A percentile compares a stretch with the other conserved stretches of the same genome.
phyloP scores from a whole-genome alignment of 306 rosid species.

The Prunus kanzakura region DNA sequence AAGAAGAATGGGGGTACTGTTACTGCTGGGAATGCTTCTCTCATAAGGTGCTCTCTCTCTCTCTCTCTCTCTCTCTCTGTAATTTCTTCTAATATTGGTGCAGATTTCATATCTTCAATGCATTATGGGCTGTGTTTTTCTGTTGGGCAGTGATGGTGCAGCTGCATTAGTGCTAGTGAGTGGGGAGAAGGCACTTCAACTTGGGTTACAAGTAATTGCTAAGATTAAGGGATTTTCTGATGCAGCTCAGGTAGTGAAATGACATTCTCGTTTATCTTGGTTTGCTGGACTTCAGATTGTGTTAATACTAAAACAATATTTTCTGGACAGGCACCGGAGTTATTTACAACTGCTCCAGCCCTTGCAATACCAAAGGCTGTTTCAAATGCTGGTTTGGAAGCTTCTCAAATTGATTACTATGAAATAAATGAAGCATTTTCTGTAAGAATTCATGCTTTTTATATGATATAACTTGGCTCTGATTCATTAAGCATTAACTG shows the following conservation, averaged over 20 bases:
- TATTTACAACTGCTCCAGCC: conserved; percentile 85
- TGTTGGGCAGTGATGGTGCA: conserved; percentile 77
- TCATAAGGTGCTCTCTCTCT: conserved; percentile 46
- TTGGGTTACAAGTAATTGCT: conserved; percentile 79
- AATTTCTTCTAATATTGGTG: neutral
- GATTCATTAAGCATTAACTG: conserved; percentile 12
- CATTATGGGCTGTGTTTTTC: conserved; percentile 29
- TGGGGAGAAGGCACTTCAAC: conserved; percentile 75
- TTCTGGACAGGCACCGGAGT: conserved; percentile 74
- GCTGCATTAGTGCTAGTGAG: conserved; percentile 93
- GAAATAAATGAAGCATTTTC: conserved; percentile 98
- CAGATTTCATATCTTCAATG: neutral
- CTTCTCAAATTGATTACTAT: conserved; percentile 81
- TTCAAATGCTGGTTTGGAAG: conserved; percentile 74
- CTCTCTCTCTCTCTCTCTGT: conserved; percentile 3
- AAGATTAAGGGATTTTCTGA: conserved; percentile 85
- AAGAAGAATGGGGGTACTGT: conserved; percentile 77
- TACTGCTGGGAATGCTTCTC: conserved; percentile 95
- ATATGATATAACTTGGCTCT: neutral
- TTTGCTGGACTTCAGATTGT: conserved; percentile 22
- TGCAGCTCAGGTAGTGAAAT: conserved; percentile 77
- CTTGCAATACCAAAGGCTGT: conserved; percentile 87
- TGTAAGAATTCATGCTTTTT: conserved; percentile 37
- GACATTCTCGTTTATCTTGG: conserved; percentile 11
- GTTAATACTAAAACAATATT: conserved; percentile 29